Base-by-base conservation (phyloP, 2,329 filamentous ascomycete genomes). In the Macrophomina tecta region DNA sequence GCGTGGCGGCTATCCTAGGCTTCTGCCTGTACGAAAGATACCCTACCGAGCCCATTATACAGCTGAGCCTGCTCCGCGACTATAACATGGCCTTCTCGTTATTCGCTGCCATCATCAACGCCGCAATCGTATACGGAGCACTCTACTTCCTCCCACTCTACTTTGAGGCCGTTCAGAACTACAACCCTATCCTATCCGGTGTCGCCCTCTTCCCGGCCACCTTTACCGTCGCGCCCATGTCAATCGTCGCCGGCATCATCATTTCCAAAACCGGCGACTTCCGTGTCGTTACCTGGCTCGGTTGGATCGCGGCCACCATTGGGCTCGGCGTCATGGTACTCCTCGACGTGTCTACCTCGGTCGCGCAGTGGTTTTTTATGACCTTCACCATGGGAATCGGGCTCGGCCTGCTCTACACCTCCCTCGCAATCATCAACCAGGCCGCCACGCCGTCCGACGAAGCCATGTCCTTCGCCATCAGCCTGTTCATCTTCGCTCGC, bases 401-500 rank as follows among this genome's bases (percentile, higher is more conserved):
- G 0, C 68, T 75, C 3, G 84, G 84, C 1, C 68, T 84, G 1
- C 67, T 81, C 5, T 73, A 84, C 28, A 73, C 79, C 1, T 75
- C 77, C 0, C 73, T 82, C 5, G 80, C 83, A 0, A 74, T 83
- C 16, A 78, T 81, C 70, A 82, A 82, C 1, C 64, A 73, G 0
- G 68, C 82, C 1, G 45, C 71, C 0, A 80, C 84, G 60, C 72
- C 73, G 0, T 77, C 79, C 1, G 23, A 23, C 23, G 23, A 23
- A 23, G 23, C 23, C 23, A 64, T 75, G 2, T 78, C 80, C 0
- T 80, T 80, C 2, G 77, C 73, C 1, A 68, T 72, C 11, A 73
- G 71, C 1, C 79, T 80, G 56, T 83, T 79, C 75, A 72, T 75
- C 0, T 86, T 86, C 67, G 71, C 83, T 66, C 79, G 83, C 46